Percentiles rank a stretch among this genome's conserved stretches.
Conservation (phyloP, 2,329 filamentous ascomycete species). For the Teratosphaeria destructans region DNA sequence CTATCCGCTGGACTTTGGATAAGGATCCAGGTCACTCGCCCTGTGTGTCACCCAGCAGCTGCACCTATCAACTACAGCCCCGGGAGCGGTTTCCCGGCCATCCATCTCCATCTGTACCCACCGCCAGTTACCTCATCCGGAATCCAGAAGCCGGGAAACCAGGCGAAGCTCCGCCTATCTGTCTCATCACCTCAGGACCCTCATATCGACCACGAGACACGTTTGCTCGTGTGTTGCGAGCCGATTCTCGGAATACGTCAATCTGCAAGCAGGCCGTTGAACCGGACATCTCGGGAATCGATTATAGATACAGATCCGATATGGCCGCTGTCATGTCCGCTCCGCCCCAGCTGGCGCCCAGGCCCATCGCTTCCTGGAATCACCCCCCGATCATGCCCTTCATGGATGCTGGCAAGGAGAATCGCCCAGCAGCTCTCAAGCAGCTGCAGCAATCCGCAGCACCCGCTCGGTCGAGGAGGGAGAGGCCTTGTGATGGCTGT, state of each 20-base stretch:
- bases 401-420: slow-evolving; percentile 32
- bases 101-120: background rate
- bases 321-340: slow-evolving; percentile 40
- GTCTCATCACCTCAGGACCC: background rate
- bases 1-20: slow-evolving; percentile 1
- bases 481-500: slow-evolving; percentile 58
- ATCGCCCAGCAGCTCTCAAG: slow-evolving; percentile 24
- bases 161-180: background rate
- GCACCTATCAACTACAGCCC: slow-evolving; percentile 1
- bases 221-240: background rate
- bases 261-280: background rate
- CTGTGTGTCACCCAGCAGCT: slow-evolving; percentile 3
- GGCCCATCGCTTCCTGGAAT: slow-evolving; percentile 37
- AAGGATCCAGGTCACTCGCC: background rate
- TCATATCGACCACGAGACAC: background rate
- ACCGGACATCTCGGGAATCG: background rate
- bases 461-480: slow-evolving; percentile 16
- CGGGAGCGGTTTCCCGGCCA: background rate
- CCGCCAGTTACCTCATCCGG: background rate
- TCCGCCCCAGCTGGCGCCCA: slow-evolving; percentile 35
- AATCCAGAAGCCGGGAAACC: background rate
- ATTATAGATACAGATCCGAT: background rate
- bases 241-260: background rate
- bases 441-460: slow-evolving; percentile 21
- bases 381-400: slow-evolving; percentile 25